Conservation (phyloP, 1,139 yeast genomes). For the Hanseniaspora uvarum region DNA sequence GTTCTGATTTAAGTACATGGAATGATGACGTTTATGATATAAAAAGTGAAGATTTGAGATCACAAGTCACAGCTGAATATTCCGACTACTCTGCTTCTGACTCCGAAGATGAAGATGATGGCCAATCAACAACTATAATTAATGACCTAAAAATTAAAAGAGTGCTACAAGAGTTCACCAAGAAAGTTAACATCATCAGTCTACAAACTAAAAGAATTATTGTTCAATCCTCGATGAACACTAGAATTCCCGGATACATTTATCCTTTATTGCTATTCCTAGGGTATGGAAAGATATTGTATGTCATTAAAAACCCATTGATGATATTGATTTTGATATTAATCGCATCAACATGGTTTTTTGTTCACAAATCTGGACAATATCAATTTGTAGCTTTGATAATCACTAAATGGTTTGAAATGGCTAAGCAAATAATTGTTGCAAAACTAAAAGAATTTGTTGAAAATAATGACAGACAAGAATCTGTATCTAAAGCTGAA, state of each 20-base stretch:
- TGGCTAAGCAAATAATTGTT: slow-evolving; percentile 14
- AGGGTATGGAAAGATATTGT: slow-evolving; percentile 96
- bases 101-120: slow-evolving; percentile 36
- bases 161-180: slow-evolving; percentile 53
- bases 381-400: slow-evolving; percentile 15
- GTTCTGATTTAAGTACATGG: slow-evolving; percentile 27
- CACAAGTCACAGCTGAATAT: neutral
- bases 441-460: slow-evolving; percentile 13
- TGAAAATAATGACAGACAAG: neutral
- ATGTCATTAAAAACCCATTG: slow-evolving; percentile 73
- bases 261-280: slow-evolving; percentile 60
- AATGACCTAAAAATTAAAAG: slow-evolving; percentile 48
- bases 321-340: slow-evolving; percentile 50
- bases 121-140: slow-evolving; percentile 41
- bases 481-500: neutral
- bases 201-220: slow-evolving; percentile 77
- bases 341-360: slow-evolving; percentile 49
- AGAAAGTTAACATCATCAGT: slow-evolving; percentile 68
- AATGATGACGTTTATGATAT: neutral
- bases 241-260: slow-evolving; percentile 77
- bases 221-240: slow-evolving; percentile 43
- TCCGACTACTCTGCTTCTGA: slow-evolving; percentile 36
- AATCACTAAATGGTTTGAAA: slow-evolving; percentile 6
- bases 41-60: neutral
- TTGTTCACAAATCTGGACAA: slow-evolving; percentile 40